Evolutionary conservation across 2,329 filamentous ascomycete species (phyloP).

Genomic region (Nothomitra cinnamomea): DNA sequence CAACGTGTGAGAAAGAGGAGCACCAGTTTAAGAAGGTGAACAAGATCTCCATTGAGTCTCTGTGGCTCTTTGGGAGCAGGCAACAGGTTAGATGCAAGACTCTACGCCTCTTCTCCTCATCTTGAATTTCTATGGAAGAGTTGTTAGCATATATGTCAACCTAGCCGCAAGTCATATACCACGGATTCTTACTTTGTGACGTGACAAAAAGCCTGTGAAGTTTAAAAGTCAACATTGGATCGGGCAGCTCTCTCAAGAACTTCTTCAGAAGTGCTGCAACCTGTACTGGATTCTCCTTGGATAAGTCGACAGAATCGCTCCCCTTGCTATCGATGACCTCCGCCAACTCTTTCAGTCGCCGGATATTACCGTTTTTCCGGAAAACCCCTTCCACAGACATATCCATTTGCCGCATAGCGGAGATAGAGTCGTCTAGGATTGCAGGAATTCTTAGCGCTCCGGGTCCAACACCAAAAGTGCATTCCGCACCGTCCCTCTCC

Average conservation of each 20-base stretch:
- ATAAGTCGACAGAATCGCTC: conserved; percentile 70
- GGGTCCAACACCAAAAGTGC: conserved; percentile 90
- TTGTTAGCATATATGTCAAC: conserved; percentile 10
- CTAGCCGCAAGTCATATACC: conserved; percentile 11
- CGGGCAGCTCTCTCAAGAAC: conserved; percentile 84
- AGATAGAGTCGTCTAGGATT: conserved; percentile 87
- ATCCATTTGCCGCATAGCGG: conserved; percentile 96
- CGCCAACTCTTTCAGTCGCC: conserved; percentile 71
- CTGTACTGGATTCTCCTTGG: conserved; percentile 79
- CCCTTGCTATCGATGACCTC: conserved; percentile 76
- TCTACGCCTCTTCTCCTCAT: conserved; percentile 65
- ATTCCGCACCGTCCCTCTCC: conserved; percentile 87
- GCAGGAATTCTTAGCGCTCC: conserved; percentile 79
- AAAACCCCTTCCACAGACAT: conserved; percentile 98
- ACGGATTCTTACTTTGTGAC: conserved; percentile 47
- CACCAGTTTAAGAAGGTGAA: conserved; percentile 97
- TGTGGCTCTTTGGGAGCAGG: conserved; percentile 76
- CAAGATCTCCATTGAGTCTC: conserved; percentile 85
- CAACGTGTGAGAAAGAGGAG: conserved; percentile 89
- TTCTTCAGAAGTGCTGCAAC: conserved; percentile 88
- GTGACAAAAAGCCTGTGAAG: conserved; percentile 81
- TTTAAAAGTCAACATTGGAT: conserved; percentile 89
- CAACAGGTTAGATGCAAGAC: conserved; percentile 85
- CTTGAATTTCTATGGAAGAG: conserved; percentile 45
- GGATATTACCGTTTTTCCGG: conserved; percentile 97